Evolutionary conservation across 164 flowering plant genomes (phyloP), one percentile per base, ranked within the genome.

Genomic region (Magnolia kwangsiensis): DNA sequence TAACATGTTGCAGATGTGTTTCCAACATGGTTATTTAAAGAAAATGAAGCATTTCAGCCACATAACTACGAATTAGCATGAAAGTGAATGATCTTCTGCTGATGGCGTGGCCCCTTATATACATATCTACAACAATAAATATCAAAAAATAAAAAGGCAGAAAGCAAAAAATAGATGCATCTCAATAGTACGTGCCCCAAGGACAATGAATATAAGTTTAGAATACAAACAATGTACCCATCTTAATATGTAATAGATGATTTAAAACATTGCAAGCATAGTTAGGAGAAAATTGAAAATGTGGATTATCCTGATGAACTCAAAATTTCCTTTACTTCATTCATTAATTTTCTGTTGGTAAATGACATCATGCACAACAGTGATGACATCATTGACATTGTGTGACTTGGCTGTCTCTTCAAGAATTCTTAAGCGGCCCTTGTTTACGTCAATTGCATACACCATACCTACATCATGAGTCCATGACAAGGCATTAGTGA

Each of bases 361-460:
- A 69, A 11, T 50, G 75, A 78, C 88, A 69, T 89, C 81, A 83
- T 93, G 90, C 70, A 90, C 65, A 51, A 89, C 76, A 19, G 88
- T 87, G 79, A 95, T 75, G 50, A 91, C 88, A 81, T 78, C 78
- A 83, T 86, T 87, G 76, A 92, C 88, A 75, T 82, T 74, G 67
- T 90, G 97, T 79, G 85, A 74, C 84, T 87, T 81, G 65, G 98
- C 97, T 24, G 97, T 82, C 85, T 91, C 97, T 79, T 85, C 78
- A 24, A 95, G 90, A 83, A 95, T 90, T 87, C 97, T 88, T 79
- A 93, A 80, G 11, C 95, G 88, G 3, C 94, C 97, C 81, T 87
- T 72, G 82, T 95, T 95, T 83, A 91, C 82, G 77, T 95, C 97
- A 81, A 92, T 79, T 80, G 97, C 98, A 83, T 78, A n/a, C n/a